Conservation (phyloP, 228 moss, liverwort and hornwort species). For the Sphagnum fallax region DNA sequence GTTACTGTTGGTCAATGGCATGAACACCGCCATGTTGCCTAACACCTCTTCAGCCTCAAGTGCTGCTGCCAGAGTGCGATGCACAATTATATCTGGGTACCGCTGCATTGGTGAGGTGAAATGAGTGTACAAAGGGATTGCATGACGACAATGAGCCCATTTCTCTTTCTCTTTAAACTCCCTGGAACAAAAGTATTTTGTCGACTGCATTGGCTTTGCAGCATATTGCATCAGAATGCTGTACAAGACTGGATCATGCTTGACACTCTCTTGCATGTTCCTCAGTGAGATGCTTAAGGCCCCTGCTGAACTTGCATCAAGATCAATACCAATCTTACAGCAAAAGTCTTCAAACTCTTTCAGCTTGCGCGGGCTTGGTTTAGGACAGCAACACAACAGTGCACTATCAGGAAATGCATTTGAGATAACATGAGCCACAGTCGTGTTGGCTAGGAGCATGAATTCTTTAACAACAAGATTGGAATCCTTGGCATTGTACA, state of each 20-base stretch:
- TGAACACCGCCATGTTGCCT: not conserved
- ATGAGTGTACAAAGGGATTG: constrained; percentile 48
- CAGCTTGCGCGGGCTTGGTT: constrained; percentile 44
- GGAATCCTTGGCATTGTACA: constrained; percentile 43
- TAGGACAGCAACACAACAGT: constrained; percentile 43
- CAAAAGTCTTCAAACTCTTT: constrained; percentile 55
- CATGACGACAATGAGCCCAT: constrained; percentile 53
- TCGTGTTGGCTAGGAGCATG: constrained; percentile 56
- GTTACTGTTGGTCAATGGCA: not conserved
- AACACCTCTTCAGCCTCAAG: constrained; percentile 39
- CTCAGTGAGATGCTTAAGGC: constrained; percentile 42
- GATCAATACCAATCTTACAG: constrained; percentile 35
- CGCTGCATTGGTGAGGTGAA: constrained; percentile 56
- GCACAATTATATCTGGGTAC: constrained; percentile 53
- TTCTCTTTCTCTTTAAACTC: constrained; percentile 47
- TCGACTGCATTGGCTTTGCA: constrained; percentile 57
- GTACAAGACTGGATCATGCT: constrained; percentile 43
- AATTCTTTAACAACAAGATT: constrained; percentile 54
- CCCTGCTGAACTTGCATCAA: constrained; percentile 44
- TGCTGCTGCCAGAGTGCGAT: constrained; percentile 44
- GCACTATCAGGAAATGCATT: constrained; percentile 47
- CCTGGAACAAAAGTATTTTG: constrained; percentile 54
- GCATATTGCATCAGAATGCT: constrained; percentile 47
- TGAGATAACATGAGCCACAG: constrained; percentile 47
- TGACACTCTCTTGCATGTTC: constrained; percentile 30